These are phyloP conservation scores for Blastobotrys capitulatus DNA, from an alignment of 1,139 yeast genomes.

Conservation along the genomic window DNA sequence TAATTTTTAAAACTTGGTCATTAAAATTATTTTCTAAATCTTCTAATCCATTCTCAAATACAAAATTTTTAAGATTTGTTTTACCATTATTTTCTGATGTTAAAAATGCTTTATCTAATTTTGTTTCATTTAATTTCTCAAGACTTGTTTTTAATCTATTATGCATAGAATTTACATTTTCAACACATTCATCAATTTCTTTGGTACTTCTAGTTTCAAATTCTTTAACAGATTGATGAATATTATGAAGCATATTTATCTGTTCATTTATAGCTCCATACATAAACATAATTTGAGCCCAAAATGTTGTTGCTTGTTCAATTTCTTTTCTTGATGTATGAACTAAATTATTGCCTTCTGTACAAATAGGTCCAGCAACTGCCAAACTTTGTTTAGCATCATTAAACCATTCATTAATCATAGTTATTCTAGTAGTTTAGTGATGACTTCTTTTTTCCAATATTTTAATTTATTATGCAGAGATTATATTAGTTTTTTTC, in stretches of 20 bases:
- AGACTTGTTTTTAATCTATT: conserved; percentile 33
- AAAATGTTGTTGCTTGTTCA: conserved; percentile 32
- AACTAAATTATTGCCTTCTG: conserved; percentile 32
- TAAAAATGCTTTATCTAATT: conserved; percentile 29
- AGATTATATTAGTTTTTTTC: no score
- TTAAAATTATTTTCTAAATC: conserved; percentile 20
- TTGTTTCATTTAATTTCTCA: conserved; percentile 29
- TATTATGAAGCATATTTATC: conserved; percentile 22
- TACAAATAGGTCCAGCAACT: conserved; percentile 35
- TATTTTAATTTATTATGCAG: no score
- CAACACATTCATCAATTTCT: conserved; percentile 23
- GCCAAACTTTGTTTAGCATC: conserved; percentile 34
- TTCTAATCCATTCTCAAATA: conserved; percentile 39
- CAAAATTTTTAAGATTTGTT: conserved; percentile 39
- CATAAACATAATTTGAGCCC: conserved; percentile 33
- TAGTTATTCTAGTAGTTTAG: no score
- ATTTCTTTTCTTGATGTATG: conserved; percentile 25
- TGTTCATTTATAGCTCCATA: conserved; percentile 31
- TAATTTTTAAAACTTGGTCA: background rate
- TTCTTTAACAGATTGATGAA: conserved; percentile 18
- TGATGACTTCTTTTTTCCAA: no score
- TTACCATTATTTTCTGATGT: conserved; percentile 15
- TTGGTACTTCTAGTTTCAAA: conserved; percentile 14
- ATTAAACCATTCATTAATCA: conserved; percentile 22
- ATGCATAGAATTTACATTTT: conserved; percentile 24